phyloP scores from a whole-genome alignment of 2,329 filamentous ascomycete genomes.

The Xylariales sp. region DNA sequence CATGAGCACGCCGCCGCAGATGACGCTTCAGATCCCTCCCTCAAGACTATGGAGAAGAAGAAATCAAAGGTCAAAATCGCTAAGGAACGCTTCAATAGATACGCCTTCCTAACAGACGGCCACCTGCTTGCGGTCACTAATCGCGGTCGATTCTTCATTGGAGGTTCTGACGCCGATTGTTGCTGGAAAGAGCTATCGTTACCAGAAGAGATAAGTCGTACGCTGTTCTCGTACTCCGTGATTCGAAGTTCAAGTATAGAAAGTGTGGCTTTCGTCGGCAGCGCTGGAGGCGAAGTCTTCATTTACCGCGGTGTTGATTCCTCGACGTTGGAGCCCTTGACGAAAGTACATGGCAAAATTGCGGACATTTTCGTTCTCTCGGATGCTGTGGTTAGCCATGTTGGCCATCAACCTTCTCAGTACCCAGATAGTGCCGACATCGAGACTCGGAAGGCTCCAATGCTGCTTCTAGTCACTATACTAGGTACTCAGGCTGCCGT shows the following conservation, averaged over 20 bases:
- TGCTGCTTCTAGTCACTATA: conserved; percentile 40
- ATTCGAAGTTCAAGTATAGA: conserved; percentile 35
- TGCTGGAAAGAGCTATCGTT: conserved; percentile 40
- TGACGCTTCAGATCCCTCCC: not conserved
- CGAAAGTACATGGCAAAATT: conserved; percentile 42
- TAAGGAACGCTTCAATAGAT: conserved; percentile 52
- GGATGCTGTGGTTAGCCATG: not conserved
- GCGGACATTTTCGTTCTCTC: conserved; percentile 44
- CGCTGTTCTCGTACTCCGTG: conserved; percentile 44
- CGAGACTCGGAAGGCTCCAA: not conserved
- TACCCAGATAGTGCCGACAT: not conserved
- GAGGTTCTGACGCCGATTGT: conserved; percentile 26
- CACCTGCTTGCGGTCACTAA: conserved; percentile 54
- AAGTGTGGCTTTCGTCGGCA: conserved; percentile 41
- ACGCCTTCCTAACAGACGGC: conserved; percentile 54
- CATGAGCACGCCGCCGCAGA: no score
- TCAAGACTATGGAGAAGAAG: conserved; percentile 14
- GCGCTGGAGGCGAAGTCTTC: conserved; percentile 43
- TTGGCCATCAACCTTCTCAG: not conserved
- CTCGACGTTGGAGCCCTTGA: conserved; percentile 28
- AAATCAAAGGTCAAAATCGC: conserved; percentile 24
- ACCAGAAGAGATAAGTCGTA: conserved; percentile 26
- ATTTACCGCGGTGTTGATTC: conserved; percentile 29
- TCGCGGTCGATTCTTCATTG: conserved; percentile 54
- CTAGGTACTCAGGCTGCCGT: conserved; percentile 40